Evolutionary conservation across 164 flowering plant species (phyloP), one percentile per base, ranked within the genome.

Genomic region (Kalanchoe fedtschenkoi): DNA sequence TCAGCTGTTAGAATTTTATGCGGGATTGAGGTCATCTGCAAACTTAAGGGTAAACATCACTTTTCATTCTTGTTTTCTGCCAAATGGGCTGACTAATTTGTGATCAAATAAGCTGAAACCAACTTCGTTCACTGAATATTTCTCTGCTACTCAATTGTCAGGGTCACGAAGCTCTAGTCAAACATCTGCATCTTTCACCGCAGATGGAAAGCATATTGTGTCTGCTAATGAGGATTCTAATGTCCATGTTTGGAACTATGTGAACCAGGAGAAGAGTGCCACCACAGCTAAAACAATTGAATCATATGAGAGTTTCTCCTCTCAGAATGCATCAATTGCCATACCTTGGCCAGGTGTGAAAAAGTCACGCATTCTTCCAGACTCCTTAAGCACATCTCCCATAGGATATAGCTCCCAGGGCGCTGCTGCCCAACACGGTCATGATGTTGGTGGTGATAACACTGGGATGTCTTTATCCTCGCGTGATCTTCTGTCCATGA

Each of bases 131-230:
- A 19, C 17, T 7, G 19, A 19, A 0, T 60, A 19, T 34, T 33
- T 24, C 4, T 15, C 16, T 34, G 29, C 14, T 62, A 9, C 55
- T 15, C 51, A 24, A 60, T 53, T 66, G 1, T 30, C 62, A 83
- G 91, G 87, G 3, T 63, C 43, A 22, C 65, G 79, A 9, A 77
- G 62, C 55, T 57, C 75, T 4, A 33, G 37, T 0, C 81, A 70
- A 22, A 61, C 51, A 29, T 71, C 72, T 63, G 86, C 90, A 26
- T 74, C 72, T 32, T 74, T 83, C 59, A 85, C 87, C 8, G 63
- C 79, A 21, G 85, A 85, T 66, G 90, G 87, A 57, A 81, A 78
- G 67, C 84, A 79, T 60, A 79, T 85, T 43, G 62, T 85, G 57
- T 81, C 87, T 10, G 77, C 86, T 0, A 69, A 71, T 39, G 91